Evolutionary conservation across 805 yeast species (phyloP).

Genomic region (Jamesozyma piceae): DNA sequence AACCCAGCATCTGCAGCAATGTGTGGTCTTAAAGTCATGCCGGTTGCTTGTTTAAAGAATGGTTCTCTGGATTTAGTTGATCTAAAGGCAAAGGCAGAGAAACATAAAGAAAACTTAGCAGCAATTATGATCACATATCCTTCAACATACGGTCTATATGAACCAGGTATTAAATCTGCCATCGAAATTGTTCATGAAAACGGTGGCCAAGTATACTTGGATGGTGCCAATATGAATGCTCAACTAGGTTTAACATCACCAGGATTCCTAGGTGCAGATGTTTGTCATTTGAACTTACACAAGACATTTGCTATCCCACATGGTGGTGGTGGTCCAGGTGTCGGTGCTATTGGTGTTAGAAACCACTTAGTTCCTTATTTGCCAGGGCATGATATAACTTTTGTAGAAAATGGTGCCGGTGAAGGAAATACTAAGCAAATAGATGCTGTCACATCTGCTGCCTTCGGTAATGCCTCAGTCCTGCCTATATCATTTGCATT

Average conservation of each 20-base stretch:
- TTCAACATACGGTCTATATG: conserved; percentile 92
- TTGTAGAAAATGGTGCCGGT: conserved; percentile 6
- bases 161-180: conserved; percentile 79
- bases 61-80: conserved; percentile 84
- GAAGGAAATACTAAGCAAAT: conserved; percentile 37
- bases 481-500: conserved; percentile 91
- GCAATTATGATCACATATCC: conserved; percentile 97
- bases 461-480: conserved; percentile 91
- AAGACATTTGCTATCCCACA: conserved; percentile 97
- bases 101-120: conserved; percentile 63
- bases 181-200: conserved; percentile 72
- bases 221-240: conserved; percentile 99
- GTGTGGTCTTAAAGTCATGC: conserved; percentile 90
- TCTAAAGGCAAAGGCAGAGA: conserved; percentile 58
- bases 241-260: conserved; percentile 97
- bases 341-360: conserved; percentile 93
- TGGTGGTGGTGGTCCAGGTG: conserved; percentile 99
- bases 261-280: conserved; percentile 96
- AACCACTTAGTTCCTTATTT: conserved; percentile 69
- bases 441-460: conserved; percentile 80
- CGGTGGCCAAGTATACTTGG: conserved; percentile 95
- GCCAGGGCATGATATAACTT: conserved; percentile 64
- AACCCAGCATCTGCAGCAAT: conserved; percentile 98
- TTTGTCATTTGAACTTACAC: conserved; percentile 92
- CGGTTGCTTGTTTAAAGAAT: conserved; percentile 75